Evolutionary conservation across 2,329 filamentous ascomycete species (phyloP).

Genomic region (Capronia epimyces): DNA sequence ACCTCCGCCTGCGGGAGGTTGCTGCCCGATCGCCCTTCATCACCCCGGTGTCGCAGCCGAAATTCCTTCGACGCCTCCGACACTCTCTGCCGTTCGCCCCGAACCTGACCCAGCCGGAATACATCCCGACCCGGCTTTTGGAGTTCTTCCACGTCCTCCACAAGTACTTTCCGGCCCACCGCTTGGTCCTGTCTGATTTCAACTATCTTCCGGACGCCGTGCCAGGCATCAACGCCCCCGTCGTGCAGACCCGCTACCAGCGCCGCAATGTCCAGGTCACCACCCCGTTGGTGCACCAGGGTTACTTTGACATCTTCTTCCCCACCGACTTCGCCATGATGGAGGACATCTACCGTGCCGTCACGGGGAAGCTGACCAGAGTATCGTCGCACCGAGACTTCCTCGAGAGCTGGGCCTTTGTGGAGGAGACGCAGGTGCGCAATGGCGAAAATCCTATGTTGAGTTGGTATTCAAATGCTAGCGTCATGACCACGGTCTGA

Average conservation of each 20-base stretch:
- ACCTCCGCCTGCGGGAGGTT: constrained; percentile 75
- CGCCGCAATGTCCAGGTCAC: constrained; percentile 80
- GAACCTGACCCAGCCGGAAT: constrained; percentile 79
- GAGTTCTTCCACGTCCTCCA: constrained; percentile 92
- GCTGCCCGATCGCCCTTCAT: constrained; percentile 49
- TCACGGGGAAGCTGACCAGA: constrained; percentile 85
- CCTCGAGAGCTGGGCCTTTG: constrained; percentile 78
- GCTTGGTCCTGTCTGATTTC: constrained; percentile 86
- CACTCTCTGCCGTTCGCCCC: constrained; percentile 63
- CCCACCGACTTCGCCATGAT: constrained; percentile 89
- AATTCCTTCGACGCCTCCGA: constrained; percentile 56
- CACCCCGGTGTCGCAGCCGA: constrained; percentile 45
- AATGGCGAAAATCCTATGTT: constrained; percentile 91
- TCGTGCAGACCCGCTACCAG: constrained; percentile 91
- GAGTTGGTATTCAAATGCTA: constrained; percentile 92
- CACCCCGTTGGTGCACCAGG: constrained; percentile 92
- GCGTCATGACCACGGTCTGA: constrained; percentile 80
- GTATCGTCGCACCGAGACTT: constrained; percentile 87
- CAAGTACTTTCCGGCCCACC: constrained; percentile 81
- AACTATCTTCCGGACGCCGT: constrained; percentile 77
- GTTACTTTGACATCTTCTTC: constrained; percentile 98
- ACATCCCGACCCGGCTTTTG: constrained; percentile 90
- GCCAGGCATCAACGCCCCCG: constrained; percentile 80
- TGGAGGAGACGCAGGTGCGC: constrained; percentile 80
- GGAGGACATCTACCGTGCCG: constrained; percentile 84